Evolutionary conservation across 2,329 filamentous ascomycete genomes (phyloP), one percentile per base, ranked within the genome.

Genomic region (Hymenoscyphus salicellus): DNA sequence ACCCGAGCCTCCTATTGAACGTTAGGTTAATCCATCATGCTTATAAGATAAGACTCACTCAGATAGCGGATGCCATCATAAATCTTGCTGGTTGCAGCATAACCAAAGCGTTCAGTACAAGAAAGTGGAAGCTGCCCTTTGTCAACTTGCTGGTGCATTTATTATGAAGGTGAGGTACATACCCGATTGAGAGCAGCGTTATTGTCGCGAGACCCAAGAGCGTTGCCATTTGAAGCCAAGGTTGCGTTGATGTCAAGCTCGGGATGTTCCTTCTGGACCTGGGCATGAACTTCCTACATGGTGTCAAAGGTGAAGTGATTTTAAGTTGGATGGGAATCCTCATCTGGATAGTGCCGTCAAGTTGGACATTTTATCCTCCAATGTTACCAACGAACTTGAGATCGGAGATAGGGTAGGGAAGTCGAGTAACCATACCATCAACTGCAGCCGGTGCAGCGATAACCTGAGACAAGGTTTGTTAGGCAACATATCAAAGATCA

Each of bases 241-340:
- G 20, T 32, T 30, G 38, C 14, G 2, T 46, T 23, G 36, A 30
- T 32, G 23, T 32, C 38, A 38, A 46, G 23, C 3, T 41, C 33
- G 2, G 58, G 58, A 23, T 60, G 58, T 23, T 17, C 16, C 5
- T 26, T 32, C 23, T 23, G 20, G 11, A 46, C 26, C 23, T 60
- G 58, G 26, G 58, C 38, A 26, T 46, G 49, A 20, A 60, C 30
- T 46, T 60, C 36, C 58, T 60, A 46, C 17, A 26, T 20, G 23
- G 33, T 41, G 56, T 58, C 7, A 41, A 26, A 20, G 7, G 17
- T 36, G n/a, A 58, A 58, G 56, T 36, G 30, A 26, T 28, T 10
- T 17, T 58, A 7, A 33, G 16, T 58, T 33, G 20, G 20, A 28
- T 11, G 17, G 11, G n/a, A 17, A n/a, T 5, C 43, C 43, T 49